phyloP scores from a whole-genome alignment of 805 yeast species.

The Yamadazyma nakazawae region DNA sequence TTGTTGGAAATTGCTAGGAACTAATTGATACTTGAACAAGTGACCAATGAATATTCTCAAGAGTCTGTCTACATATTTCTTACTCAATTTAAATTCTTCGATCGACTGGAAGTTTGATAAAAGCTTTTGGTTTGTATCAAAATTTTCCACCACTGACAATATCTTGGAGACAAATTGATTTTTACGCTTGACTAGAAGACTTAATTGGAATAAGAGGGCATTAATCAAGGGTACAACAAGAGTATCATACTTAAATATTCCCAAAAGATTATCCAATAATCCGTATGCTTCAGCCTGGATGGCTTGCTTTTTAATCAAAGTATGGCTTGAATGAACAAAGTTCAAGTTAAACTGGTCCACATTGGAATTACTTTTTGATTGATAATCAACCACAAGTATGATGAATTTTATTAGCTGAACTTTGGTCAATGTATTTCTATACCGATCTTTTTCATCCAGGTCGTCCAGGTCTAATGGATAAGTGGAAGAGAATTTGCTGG shows the following conservation, averaged over 20 bases:
- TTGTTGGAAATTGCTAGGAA: conserved; percentile 32
- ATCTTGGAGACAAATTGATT: conserved; percentile 59
- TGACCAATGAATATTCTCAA: conserved; percentile 44
- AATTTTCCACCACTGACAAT: conserved; percentile 54
- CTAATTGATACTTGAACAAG: conserved; percentile 31
- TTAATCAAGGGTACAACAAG: conserved; percentile 54
- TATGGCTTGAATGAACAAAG: conserved; percentile 55
- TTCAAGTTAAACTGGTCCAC: conserved; percentile 45
- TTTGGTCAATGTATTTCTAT: conserved; percentile 55
- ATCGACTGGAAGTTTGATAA: conserved; percentile 47
- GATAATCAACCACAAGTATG: conserved; percentile 43
- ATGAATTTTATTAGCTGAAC: conserved; percentile 74
- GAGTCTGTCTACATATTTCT: conserved; percentile 61
- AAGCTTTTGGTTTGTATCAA: conserved; percentile 54
- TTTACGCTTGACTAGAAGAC: conserved; percentile 62
- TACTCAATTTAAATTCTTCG: conserved; percentile 50
- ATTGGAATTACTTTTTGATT: conserved; percentile 40
- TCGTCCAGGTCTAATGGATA: conserved; percentile 52
- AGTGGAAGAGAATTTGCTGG: conserved; percentile 56
- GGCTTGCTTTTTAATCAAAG: conserved; percentile 51
- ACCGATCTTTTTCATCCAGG: conserved; percentile 46
- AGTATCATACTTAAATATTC: conserved; percentile 54
- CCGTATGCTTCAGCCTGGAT: conserved; percentile 69
- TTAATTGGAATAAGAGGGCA: conserved; percentile 63
- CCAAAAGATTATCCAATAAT: conserved; percentile 62